phyloP scores from a whole-genome alignment of 192 early-diverging fungal species.

The Entomortierella beljakovae region DNA sequence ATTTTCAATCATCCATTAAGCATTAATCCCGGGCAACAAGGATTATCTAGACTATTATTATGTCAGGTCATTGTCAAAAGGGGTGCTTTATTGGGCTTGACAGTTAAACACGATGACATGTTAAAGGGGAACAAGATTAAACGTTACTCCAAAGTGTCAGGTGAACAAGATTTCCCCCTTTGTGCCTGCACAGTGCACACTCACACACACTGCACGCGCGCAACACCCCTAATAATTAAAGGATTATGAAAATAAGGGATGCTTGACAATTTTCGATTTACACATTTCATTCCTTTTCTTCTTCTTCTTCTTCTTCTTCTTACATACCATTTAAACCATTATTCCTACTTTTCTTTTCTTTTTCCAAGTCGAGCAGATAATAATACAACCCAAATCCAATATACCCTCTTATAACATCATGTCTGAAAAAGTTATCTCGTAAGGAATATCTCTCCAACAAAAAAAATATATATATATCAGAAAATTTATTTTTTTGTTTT shows the following conservation, averaged over 20 bases:
- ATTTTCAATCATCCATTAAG: no score
- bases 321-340: background rate
- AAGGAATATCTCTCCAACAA: no score
- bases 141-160: conserved; percentile 12
- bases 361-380: no score
- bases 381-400: no score
- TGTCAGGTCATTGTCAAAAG: background rate
- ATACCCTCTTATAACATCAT: background rate
- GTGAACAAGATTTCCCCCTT: conserved; percentile 1
- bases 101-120: no score
- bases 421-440: conserved; percentile 31
- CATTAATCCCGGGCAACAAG: no score
- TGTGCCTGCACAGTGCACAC: background rate
- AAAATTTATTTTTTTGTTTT: background rate
- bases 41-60: no score
- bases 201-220: conserved; percentile 2
- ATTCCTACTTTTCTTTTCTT: background rate
- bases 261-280: background rate
- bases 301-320: background rate
- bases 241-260: conserved; percentile 8
- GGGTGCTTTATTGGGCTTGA: no score
- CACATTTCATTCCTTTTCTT: background rate
- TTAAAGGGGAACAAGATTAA: background rate
- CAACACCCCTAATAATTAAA: conserved; percentile 1
- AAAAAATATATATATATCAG: no score